These are phyloP conservation scores for Physaria fendleri DNA, from an alignment of 345 rosid genomes.

Conservation along the genomic window DNA sequence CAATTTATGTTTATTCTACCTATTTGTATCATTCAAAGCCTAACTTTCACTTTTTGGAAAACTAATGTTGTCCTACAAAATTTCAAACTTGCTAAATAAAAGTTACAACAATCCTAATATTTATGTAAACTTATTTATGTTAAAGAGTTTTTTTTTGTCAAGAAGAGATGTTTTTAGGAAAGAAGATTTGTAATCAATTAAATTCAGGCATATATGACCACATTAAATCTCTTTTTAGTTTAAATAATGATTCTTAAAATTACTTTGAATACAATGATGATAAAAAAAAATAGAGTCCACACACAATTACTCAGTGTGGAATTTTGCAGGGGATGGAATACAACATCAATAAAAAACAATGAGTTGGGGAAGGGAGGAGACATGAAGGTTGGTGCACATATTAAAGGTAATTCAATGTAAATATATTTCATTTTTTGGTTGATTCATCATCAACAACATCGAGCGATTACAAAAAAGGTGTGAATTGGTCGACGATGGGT, in stretches of 20 bases:
- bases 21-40: neutral
- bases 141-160: too few species aligned
- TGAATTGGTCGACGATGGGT: slow-evolving; percentile 20
- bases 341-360: slow-evolving; percentile 24
- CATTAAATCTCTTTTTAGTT: neutral
- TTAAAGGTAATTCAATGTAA: slow-evolving; percentile 26
- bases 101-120: neutral
- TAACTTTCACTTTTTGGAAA: neutral
- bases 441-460: slow-evolving; percentile 28
- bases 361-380: slow-evolving; percentile 24
- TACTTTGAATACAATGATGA: neutral
- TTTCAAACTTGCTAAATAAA: neutral
- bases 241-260: neutral
- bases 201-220: neutral
- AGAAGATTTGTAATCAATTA: neutral
- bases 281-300: neutral
- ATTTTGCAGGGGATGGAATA: slow-evolving; percentile 25
- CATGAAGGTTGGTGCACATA: slow-evolving; percentile 23
- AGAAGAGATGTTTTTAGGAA: neutral
- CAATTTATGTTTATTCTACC: neutral
- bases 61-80: neutral
- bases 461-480: slow-evolving; percentile 25
- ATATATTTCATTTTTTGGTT: neutral
- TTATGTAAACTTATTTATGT: neutral
- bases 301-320: neutral